phyloP scores from a whole-genome alignment of 768 basidiomycete species.

The Tricholoma bakamatsutake region DNA sequence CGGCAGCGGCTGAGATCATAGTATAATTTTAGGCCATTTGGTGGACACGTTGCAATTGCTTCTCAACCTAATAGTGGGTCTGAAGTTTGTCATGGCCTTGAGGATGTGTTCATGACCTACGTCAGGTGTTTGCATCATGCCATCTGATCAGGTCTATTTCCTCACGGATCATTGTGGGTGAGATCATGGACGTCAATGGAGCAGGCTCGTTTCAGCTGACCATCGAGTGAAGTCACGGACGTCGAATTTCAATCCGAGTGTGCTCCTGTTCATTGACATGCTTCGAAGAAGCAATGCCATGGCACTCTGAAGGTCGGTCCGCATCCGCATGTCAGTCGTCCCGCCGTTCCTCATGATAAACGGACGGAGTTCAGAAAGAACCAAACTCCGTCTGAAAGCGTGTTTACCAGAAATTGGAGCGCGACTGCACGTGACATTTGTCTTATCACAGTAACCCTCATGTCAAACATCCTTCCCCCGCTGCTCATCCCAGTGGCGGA shows the following conservation, averaged over 20 bases:
- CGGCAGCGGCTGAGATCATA: too few species aligned
- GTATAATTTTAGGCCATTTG: too few species aligned
- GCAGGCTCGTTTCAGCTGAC: neutral
- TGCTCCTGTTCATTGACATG: neutral
- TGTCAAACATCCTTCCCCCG: constrained; percentile 29
- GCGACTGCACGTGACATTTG: constrained; percentile 34
- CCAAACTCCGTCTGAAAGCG: constrained; percentile 36
- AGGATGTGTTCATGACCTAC: neutral
- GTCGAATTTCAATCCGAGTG: neutral
- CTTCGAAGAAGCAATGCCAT: neutral
- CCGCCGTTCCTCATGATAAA: neutral
- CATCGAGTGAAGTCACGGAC: too few species aligned
- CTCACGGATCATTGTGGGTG: neutral
- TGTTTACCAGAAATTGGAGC: constrained; percentile 34
- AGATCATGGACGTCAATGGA: neutral
- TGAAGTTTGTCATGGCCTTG: neutral
- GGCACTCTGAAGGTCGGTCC: neutral
- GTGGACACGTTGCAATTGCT: too few species aligned
- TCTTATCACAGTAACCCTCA: constrained; percentile 42
- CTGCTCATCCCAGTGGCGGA: constrained; percentile 18
- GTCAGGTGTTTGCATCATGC: neutral
- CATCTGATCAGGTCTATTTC: neutral
- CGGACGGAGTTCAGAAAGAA: constrained; percentile 21
- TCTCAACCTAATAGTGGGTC: too few species aligned
- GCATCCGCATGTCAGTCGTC: neutral